Percentiles rank a stretch among this genome's conserved stretches.
phyloP scores from a whole-genome alignment of 305 asterid genomes.

The Plantago rigida region DNA sequence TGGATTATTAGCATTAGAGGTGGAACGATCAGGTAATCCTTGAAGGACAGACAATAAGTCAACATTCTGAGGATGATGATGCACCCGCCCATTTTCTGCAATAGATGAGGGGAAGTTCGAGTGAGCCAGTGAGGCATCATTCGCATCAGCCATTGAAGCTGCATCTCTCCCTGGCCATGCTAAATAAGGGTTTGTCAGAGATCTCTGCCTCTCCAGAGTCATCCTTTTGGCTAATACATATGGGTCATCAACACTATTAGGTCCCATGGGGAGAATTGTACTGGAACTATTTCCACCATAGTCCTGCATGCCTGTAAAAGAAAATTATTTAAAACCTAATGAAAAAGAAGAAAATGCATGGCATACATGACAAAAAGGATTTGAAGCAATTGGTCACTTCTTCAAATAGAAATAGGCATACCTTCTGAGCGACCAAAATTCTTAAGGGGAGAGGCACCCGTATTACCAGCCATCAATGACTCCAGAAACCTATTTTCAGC shows the following conservation, averaged over 20 bases:
- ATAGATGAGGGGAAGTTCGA: slow-evolving; percentile 34
- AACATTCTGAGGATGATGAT: slow-evolving; percentile 44
- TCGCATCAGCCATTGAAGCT: slow-evolving; percentile 38
- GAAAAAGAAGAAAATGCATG: neutral
- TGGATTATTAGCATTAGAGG: slow-evolving; percentile 35
- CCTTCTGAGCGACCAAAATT: slow-evolving; percentile 57
- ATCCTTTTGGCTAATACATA: slow-evolving; percentile 45
- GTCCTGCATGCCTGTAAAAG: slow-evolving; percentile 51
- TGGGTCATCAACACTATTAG: slow-evolving; percentile 46
- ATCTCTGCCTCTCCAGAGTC: slow-evolving; percentile 59
- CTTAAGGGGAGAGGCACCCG: slow-evolving; percentile 34
- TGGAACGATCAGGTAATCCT: slow-evolving; percentile 47
- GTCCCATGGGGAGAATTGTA: slow-evolving; percentile 36
- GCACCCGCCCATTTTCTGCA: slow-evolving; percentile 38
- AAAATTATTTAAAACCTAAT: slow-evolving; percentile 16
- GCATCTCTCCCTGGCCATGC: slow-evolving; percentile 56
- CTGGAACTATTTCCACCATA: slow-evolving; percentile 37
- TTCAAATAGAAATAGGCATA: slow-evolving; percentile 24
- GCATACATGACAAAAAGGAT: neutral
- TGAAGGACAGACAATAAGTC: slow-evolving; percentile 52
- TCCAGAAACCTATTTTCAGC: slow-evolving; percentile 69
- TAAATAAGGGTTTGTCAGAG: slow-evolving; percentile 43
- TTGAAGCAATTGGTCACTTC: neutral
- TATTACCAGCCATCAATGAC: slow-evolving; percentile 61
- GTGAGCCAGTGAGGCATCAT: slow-evolving; percentile 41